Evolutionary conservation across 1,139 yeast species (phyloP).

Genomic region (Yarrowia galli): DNA sequence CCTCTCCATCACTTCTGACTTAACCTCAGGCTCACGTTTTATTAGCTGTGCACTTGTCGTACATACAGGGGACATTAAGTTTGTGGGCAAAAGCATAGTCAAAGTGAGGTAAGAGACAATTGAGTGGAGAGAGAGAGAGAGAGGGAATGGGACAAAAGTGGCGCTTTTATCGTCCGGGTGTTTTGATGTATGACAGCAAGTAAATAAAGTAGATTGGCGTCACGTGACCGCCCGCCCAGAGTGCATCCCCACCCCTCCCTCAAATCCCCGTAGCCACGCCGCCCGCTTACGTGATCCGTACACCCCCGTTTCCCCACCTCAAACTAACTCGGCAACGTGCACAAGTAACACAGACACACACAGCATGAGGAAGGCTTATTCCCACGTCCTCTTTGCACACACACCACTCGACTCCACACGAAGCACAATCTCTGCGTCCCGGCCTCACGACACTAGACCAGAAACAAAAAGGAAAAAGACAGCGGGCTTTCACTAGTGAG

Average conservation of each 20-base stretch:
- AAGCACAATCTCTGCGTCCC: neutral
- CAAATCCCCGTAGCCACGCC: neutral
- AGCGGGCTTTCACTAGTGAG: conserved; percentile 17
- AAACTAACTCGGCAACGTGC: conserved; percentile 22
- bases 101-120: neutral
- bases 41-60: neutral
- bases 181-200: too few relatives aligned
- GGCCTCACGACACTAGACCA: conserved; percentile 12
- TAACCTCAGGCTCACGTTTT: neutral
- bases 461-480: neutral
- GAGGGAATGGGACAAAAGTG: neutral
- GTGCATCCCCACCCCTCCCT: neutral
- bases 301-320: conserved; percentile 13
- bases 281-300: too few relatives aligned
- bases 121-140: neutral
- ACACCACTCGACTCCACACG: conserved; percentile 18
- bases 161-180: too few relatives aligned
- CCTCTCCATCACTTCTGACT: neutral
- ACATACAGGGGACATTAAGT: conserved; percentile 22
- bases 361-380: conserved; percentile 18
- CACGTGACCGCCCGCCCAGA: neutral
- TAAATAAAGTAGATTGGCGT: neutral
- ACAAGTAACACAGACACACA: neutral
- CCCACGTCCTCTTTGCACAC: neutral
- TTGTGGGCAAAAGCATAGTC: conserved; percentile 15